These are phyloP conservation scores for Sarocladium strictum DNA, from an alignment of 2,329 filamentous ascomycete genomes.

Conservation along the genomic window DNA sequence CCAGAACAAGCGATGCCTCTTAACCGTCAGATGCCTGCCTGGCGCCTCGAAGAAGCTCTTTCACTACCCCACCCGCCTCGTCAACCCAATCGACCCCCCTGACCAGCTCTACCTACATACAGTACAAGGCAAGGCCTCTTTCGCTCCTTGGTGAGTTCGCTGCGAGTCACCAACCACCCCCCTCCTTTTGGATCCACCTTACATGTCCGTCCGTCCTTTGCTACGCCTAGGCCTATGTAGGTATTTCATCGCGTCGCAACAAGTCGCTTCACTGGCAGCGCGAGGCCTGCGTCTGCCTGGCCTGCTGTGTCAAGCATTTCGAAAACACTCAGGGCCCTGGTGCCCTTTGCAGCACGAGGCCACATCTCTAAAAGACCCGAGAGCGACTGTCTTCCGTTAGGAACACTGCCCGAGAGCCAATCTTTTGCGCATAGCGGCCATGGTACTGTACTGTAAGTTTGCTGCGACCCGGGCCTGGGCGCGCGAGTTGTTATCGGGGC, in stretches of 20 bases:
- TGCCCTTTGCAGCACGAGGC: not conserved
- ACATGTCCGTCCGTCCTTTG: not conserved
- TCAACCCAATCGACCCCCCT: conserved; percentile 2
- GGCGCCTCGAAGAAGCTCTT: not conserved
- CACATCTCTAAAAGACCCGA: not conserved
- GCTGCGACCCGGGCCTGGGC: conserved; percentile 2
- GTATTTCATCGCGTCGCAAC: not conserved
- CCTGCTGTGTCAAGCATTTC: not conserved
- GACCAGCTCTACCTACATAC: too few species aligned
- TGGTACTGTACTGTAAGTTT: too few species aligned
- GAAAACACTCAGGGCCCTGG: not conserved
- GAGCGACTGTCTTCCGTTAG: not conserved
- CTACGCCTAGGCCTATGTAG: not conserved
- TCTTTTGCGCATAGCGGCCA: not conserved
- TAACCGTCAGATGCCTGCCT: not conserved
- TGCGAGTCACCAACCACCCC: conserved; percentile 5
- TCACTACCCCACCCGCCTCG: not conserved
- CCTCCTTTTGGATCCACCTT: not conserved
- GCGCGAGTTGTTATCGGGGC: conserved; percentile 5
- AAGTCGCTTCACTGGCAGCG: not conserved
- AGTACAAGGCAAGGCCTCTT: not conserved
- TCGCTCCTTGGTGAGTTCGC: not conserved
- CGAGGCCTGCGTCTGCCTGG: not conserved
- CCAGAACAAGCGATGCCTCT: not conserved
- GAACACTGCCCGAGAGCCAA: not conserved